These are phyloP conservation scores for Pulveroboletus sp. DNA, from an alignment of 768 basidiomycete species.

Conservation along the genomic window DNA sequence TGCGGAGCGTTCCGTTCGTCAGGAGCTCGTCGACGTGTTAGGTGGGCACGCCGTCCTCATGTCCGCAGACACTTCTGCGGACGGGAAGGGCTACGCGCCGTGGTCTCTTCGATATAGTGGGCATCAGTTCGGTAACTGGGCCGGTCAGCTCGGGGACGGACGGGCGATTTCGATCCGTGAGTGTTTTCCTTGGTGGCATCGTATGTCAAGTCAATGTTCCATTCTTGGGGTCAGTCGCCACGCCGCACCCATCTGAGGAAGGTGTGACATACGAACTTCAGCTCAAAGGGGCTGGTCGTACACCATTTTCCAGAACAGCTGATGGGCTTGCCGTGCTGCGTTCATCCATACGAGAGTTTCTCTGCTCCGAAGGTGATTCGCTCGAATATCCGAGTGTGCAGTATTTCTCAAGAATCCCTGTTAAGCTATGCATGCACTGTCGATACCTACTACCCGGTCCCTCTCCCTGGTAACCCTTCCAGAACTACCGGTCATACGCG, in stretches of 20 bases:
- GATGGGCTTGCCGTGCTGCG: slow-evolving; percentile 96
- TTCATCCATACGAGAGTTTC: slow-evolving; percentile 89
- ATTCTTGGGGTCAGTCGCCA: slow-evolving; percentile 52
- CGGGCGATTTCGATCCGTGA: slow-evolving; percentile 82
- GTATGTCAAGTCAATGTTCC: neutral
- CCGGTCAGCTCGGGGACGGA: slow-evolving; percentile 94
- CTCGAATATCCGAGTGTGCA: neutral
- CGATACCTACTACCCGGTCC: slow-evolving; percentile 85
- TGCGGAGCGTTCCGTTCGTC: slow-evolving; percentile 41
- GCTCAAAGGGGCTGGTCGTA: slow-evolving; percentile 91
- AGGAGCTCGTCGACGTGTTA: slow-evolving; percentile 77
- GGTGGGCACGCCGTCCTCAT: slow-evolving; percentile 73
- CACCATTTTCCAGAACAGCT: slow-evolving; percentile 87
- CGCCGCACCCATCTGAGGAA: slow-evolving; percentile 59
- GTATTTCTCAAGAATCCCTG: slow-evolving; percentile 33
- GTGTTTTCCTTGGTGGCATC: slow-evolving; percentile 14
- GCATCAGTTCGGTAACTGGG: slow-evolving; percentile 85
- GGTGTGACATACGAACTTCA: slow-evolving; percentile 75
- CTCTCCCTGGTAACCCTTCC: slow-evolving; percentile 77
- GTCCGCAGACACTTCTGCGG: slow-evolving; percentile 28
- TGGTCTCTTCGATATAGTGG: slow-evolving; percentile 92
- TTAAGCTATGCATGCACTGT: slow-evolving; percentile 69
- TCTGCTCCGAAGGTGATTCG: slow-evolving; percentile 77
- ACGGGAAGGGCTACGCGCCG: slow-evolving; percentile 40
- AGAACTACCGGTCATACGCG: slow-evolving; percentile 67